These are phyloP conservation scores for Cladosporium colombiae DNA, from an alignment of 2,329 filamentous ascomycete species.

Conservation along the genomic window DNA sequence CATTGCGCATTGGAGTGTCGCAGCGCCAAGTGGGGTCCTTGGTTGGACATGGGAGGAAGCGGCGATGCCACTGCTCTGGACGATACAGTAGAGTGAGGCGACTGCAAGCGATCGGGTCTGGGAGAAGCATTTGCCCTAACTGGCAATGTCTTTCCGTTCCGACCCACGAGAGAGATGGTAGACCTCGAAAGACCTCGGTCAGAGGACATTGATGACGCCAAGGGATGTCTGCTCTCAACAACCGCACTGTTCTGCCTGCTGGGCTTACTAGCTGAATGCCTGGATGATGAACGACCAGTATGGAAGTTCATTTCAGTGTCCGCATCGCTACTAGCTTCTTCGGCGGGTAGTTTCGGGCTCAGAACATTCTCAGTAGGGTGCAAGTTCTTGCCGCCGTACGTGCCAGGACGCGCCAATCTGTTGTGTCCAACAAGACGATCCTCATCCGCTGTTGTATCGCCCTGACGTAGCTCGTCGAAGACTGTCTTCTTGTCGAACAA, in stretches of 20 bases:
- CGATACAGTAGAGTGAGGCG: constrained; percentile 34
- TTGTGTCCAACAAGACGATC: constrained; percentile 92
- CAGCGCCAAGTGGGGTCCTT: constrained; percentile 52
- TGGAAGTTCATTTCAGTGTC: constrained; percentile 38
- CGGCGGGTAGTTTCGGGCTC: constrained; percentile 50
- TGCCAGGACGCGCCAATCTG: constrained; percentile 57
- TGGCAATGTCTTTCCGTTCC: constrained; percentile 26
- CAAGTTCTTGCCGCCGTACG: constrained; percentile 75
- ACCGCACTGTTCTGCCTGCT: constrained; percentile 43
- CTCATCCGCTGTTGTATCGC: constrained; percentile 85
- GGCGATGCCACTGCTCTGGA: constrained; percentile 13
- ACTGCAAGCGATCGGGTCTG: constrained; percentile 32
- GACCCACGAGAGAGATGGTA: constrained; percentile 27
- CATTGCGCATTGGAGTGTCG: constrained; percentile 56
- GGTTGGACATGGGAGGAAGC: constrained; percentile 3
- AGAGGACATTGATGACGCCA: constrained; percentile 34
- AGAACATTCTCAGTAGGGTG: constrained; percentile 92
- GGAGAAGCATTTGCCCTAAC: constrained; percentile 30
- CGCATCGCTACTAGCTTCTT: constrained; percentile 36
- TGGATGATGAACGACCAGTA: constrained; percentile 37
- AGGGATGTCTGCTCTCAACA: constrained; percentile 38
- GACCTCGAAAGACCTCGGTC: constrained; percentile 31
- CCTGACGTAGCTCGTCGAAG: constrained; percentile 87
- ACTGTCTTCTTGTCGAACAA: constrained; percentile 93
- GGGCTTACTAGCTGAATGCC: constrained; percentile 35